Conservation (phyloP, 352 stramenopile genomes). For the Globisporangium carolinianum region DNA sequence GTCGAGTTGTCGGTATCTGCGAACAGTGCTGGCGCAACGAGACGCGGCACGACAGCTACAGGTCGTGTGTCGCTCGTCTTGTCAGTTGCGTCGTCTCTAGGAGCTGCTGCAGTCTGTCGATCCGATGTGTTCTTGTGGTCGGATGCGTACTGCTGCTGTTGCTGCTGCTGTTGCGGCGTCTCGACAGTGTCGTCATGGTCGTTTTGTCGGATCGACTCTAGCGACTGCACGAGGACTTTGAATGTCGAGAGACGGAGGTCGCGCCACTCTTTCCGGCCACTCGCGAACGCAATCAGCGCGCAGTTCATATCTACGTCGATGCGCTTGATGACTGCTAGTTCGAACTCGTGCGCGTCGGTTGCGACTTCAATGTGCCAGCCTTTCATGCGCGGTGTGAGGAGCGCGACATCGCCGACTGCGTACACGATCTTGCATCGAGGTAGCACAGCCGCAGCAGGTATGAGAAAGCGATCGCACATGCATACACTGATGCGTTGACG, state of each 20-base stretch:
- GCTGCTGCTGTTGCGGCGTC: not conserved
- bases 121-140: too few relatives aligned
- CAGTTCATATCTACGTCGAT: slow-evolving; percentile 51
- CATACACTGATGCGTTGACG: not conserved
- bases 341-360: slow-evolving; percentile 15
- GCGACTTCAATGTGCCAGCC: slow-evolving; percentile 40
- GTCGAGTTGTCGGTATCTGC: not conserved
- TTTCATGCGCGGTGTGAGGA: slow-evolving; percentile 27
- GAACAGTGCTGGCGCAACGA: slow-evolving; percentile 2
- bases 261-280: slow-evolving; percentile 44
- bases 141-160: not conserved
- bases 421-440: slow-evolving; percentile 27
- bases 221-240: slow-evolving; percentile 21
- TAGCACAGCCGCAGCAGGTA: not conserved
- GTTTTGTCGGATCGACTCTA: not conserved
- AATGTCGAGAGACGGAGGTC: slow-evolving; percentile 38
- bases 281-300: slow-evolving; percentile 34
- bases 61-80: not conserved
- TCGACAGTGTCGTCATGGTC: not conserved
- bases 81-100: too few relatives aligned
- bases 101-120: too few relatives aligned
- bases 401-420: slow-evolving; percentile 23
- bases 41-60: not conserved
- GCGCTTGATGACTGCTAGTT: slow-evolving; percentile 32
- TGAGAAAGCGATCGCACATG: not conserved